Conservation (phyloP, 202 grass and related monocot species). For the Zizania palustris region DNA sequence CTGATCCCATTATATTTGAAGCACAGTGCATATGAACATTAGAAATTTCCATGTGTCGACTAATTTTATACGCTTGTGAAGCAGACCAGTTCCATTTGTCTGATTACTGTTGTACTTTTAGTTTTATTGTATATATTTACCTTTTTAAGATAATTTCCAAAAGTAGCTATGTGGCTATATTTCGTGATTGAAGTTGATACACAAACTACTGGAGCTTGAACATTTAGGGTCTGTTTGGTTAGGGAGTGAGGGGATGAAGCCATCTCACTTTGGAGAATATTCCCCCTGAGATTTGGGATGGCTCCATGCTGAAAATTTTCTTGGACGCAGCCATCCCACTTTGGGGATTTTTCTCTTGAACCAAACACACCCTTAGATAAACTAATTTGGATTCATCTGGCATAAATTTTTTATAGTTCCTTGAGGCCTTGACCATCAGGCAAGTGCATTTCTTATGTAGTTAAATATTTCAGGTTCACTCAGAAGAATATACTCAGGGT, state of each 20-base stretch:
- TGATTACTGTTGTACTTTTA: slow-evolving; percentile 9
- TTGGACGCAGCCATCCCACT: too few species aligned
- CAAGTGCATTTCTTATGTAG: slow-evolving; percentile 28
- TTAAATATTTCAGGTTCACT: slow-evolving; percentile 65
- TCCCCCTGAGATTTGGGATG: too few species aligned
- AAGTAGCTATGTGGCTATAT: background rate
- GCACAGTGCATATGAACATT: background rate
- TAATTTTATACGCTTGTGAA: slow-evolving; percentile 14
- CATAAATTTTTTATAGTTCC: slow-evolving; percentile 6
- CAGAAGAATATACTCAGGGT: slow-evolving; percentile 76
- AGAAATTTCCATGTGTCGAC: background rate
- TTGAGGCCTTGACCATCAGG: background rate
- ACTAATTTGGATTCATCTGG: slow-evolving; percentile 1
- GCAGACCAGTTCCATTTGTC: background rate
- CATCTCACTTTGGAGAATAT: too few species aligned
- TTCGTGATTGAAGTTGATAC: background rate
- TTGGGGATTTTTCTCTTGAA: too few species aligned
- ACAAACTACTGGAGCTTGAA: background rate
- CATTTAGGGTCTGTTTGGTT: background rate
- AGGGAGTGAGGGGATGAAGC: too few species aligned
- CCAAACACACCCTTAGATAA: background rate
- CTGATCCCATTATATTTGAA: slow-evolving; percentile 24
- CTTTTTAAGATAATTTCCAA: background rate
- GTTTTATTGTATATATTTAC: slow-evolving; percentile 5
- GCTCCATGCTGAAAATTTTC: too few species aligned